Base-by-base conservation (phyloP, 192 early-diverging fungal genomes). In the Entophlyctis luteolus region DNA sequence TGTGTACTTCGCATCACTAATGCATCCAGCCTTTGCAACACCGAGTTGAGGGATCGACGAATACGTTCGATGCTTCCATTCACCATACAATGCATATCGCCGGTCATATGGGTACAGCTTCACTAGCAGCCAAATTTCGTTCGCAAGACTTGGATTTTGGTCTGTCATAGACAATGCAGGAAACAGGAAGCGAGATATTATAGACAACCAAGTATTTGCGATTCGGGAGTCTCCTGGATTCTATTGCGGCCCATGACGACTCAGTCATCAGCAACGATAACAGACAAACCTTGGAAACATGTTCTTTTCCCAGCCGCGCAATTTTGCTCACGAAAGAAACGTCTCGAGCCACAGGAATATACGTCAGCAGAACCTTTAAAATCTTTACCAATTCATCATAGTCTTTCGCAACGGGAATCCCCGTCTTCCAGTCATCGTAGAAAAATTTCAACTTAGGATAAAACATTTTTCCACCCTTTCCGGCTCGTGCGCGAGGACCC, bases 71-170 rank as follows among this genome's bases (percentile, higher is more conserved):
- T 78, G 85, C 18, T 83, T 80, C 92, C 92, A 94, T 66, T 92
- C 89, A 2, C 86, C 88, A 70, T 94, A 94, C 1, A 93, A 72
- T 0, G 77, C 78, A 50, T 81, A 91, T 5, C 92, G 78, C 38
- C 76, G 79, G 65, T 81, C 70, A 39, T 83, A 90, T 12, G 81
- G 74, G 27, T 86, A 75, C 5, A 65, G 62, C n/a, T 80, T 79
- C 4, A 94, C 59, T 0, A 94, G 55, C 23, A 74, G 67, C 89
- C 90, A 92, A 1, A 90, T 56, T 34, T 87, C 85, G 3, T 75
- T 73, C 5, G 79, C 74, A 20, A 81, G 77, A 37, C 82, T 89
- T 18, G 90, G 85, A 49, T 93, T 93, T 20, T 81, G 75, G 10
- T 81, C 70, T 4, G 77, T 68, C 25, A 84, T 71, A 0, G 88